Evolutionary conservation across 2,329 filamentous ascomycete species (phyloP).

Genomic region (Drechslerella coelobrocha): DNA sequence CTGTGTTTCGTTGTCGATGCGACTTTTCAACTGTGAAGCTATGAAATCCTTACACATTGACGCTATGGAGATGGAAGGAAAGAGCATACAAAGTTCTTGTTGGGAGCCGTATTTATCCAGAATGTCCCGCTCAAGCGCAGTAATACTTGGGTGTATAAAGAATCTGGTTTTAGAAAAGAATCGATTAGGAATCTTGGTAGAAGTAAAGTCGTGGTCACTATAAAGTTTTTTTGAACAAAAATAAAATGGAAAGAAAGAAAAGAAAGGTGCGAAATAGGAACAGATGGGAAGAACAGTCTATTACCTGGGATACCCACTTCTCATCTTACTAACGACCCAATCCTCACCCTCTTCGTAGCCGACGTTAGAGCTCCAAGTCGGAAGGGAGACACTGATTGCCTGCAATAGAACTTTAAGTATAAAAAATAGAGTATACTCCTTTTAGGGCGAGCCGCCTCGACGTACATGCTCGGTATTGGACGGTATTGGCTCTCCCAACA

Average conservation of each 20-base stretch:
- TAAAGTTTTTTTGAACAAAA: not conserved
- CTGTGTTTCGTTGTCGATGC: not conserved
- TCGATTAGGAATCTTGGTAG: not conserved
- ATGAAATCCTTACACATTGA: conserved; percentile 78
- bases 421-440: not conserved
- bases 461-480: conserved; percentile 41
- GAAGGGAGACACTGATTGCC: conserved; percentile 95
- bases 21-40: conserved; percentile 51
- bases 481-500: conserved; percentile 33
- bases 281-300: conserved; percentile 47
- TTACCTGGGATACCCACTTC: conserved; percentile 86
- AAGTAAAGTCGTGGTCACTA: not conserved
- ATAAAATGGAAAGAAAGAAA: conserved; percentile 43
- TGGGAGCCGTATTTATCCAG: conserved; percentile 68
- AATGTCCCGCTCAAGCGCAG: conserved; percentile 74
- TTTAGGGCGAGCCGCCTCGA: not conserved
- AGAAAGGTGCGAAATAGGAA: not conserved
- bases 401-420: conserved; percentile 58
- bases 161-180: conserved; percentile 66
- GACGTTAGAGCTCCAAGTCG: conserved; percentile 88
- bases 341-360: conserved; percentile 91
- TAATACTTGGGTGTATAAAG: conserved; percentile 86
- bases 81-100: conserved; percentile 77
- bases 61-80: conserved; percentile 76
- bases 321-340: conserved; percentile 85